Evolutionary conservation across 116 monocot species (phyloP), one percentile per base, ranked within the genome.

Genomic region (Trichopus zeylanicus): DNA sequence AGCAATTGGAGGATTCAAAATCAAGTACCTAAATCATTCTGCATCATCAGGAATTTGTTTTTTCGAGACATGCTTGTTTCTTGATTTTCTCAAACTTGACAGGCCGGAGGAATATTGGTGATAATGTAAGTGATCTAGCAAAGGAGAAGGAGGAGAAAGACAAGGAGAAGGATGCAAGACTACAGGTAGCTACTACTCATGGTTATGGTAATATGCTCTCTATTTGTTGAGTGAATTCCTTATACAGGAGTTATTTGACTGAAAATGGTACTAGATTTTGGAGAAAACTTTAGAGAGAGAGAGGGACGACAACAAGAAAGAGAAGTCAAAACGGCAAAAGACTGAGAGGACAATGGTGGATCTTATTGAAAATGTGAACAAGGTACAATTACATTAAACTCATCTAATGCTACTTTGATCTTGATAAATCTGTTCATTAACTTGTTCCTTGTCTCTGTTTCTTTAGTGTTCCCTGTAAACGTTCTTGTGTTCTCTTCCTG

Each of bases 1-100:
- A 87, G 64, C 84, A 97, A 55, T 59, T 97, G 33, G 97, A 87
- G 57, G 91, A 91, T 19, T 71, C 57, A 19, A 94, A 83, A 82
- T 80, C 75, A 78, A 71, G 92, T 88, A 74, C 15, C 3, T 34
- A 39, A 35, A 21, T 19, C 29, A 51, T 27, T 55, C 22, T 6
- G 32, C 7, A 24, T 29, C 26, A 52, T 29, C 23, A 30, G 26
- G 1, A 61, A 7, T 26, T 47, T 4, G 23, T 21, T 46, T 0
- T 22, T 29, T 22, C 51, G 30, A 57, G 57, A 3, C 34, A 18
- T 73, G 26, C 52, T 62, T 71, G 29, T 58, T 56, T 63, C 37
- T 29, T 49, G 39, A 31, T 29, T 52, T 64, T 62, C 37, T 27
- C 51, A 48, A 61, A 22, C 12, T 31, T 52, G 24, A 23, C 61